These are phyloP conservation scores for Neurospora sublineolata DNA, from an alignment of 495 filamentous ascomycete genomes.

Conservation along the genomic window DNA sequence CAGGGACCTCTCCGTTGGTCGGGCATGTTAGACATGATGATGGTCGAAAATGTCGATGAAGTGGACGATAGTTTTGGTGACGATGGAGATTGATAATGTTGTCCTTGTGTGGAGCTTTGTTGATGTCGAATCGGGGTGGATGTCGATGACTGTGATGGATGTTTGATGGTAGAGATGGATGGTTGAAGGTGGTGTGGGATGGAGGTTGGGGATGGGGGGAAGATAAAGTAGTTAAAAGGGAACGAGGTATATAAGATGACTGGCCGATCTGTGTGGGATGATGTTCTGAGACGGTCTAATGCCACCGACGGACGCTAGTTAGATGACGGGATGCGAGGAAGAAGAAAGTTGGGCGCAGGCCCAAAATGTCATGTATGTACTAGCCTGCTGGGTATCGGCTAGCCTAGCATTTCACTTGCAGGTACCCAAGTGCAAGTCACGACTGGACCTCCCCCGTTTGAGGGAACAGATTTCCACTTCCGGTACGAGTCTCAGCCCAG, in stretches of 20 bases:
- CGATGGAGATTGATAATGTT: not conserved
- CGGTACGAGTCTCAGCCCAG: not conserved
- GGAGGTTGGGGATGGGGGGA: not conserved
- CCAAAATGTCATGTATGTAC: not conserved
- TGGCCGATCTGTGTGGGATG: not conserved
- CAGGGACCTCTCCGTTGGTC: slow-evolving; percentile 54
- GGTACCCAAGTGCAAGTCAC: not conserved
- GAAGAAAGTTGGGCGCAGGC: not conserved
- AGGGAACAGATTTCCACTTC: not conserved
- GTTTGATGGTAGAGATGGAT: not conserved
- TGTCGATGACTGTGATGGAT: not conserved
- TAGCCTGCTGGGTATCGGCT: not conserved
- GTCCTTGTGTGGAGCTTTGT: not conserved
- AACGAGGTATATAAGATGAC: not conserved
- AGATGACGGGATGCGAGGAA: not conserved
- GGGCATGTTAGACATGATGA: not conserved
- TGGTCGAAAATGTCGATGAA: not conserved
- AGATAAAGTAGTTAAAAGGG: not conserved
- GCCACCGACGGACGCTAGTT: not conserved
- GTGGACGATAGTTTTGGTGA: not conserved
- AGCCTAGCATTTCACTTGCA: not conserved
- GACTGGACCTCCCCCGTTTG: not conserved
- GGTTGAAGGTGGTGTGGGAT: not conserved
- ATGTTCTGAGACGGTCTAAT: not conserved
- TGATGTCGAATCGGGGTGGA: not conserved